phyloP scores from a whole-genome alignment of 2,329 filamentous ascomycete genomes.

The Claviceps fusiformis region DNA sequence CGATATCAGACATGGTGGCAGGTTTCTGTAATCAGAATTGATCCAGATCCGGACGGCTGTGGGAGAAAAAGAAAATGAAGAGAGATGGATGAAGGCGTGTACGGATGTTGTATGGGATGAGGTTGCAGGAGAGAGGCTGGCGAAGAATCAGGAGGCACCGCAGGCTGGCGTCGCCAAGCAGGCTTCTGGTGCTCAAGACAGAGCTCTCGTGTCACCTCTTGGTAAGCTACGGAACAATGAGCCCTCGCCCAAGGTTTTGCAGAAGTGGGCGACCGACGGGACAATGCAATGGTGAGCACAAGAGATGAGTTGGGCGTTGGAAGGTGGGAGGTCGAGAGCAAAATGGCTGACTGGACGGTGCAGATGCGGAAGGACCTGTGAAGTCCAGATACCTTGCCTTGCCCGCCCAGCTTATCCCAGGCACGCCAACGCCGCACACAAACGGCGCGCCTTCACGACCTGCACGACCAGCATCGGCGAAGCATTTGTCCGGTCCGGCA shows the following conservation, averaged over 20 bases:
- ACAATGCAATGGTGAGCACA: neutral
- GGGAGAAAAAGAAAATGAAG: too few species aligned
- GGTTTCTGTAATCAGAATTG: neutral
- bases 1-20: slow-evolving; percentile 66
- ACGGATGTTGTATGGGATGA: neutral
- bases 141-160: neutral
- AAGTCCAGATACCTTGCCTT: neutral
- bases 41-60: neutral
- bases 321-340: neutral
- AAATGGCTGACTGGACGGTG: neutral
- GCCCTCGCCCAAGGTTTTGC: neutral
- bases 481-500: slow-evolving; percentile 6
- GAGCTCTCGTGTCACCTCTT: neutral
- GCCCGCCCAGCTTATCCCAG: neutral
- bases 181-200: neutral
- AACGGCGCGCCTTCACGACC: neutral
- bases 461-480: slow-evolving; percentile 1
- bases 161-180: neutral
- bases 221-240: neutral
- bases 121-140: neutral
- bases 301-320: neutral
- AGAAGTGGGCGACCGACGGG: too few species aligned
- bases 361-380: neutral
- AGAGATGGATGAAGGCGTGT: neutral
- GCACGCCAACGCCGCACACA: neutral